Conservation (phyloP, 495 filamentous ascomycete species). For the Penicillium canescens region DNA sequence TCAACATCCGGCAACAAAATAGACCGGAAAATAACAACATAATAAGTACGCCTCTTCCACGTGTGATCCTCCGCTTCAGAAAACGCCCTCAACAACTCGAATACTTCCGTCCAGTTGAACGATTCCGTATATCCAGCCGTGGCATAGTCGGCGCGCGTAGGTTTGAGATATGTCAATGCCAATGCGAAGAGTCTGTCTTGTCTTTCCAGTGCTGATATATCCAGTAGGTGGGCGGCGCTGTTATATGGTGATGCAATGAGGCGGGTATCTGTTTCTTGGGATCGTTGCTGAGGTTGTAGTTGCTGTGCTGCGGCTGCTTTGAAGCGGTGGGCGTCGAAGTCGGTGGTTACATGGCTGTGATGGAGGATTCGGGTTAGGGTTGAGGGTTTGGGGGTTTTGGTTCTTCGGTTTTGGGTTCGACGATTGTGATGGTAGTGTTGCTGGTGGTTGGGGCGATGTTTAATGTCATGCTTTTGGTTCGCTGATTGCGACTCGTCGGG, state of each 20-base stretch:
- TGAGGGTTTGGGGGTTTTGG: neutral
- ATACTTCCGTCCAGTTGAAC: slow-evolving; percentile 75
- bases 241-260: slow-evolving; percentile 77
- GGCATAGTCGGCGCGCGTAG: slow-evolving; percentile 69
- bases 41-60: slow-evolving; percentile 70
- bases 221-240: slow-evolving; percentile 64
- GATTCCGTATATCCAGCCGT: slow-evolving; percentile 69
- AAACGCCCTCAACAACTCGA: slow-evolving; percentile 50
- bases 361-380: slow-evolving; percentile 18
- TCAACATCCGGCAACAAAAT: slow-evolving; percentile 61
- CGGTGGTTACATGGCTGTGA: slow-evolving; percentile 33
- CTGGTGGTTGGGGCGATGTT: neutral
- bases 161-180: slow-evolving; percentile 62
- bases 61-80: slow-evolving; percentile 41
- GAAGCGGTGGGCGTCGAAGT: slow-evolving; percentile 36
- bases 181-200: slow-evolving; percentile 69
- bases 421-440: neutral
- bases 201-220: slow-evolving; percentile 61
- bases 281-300: slow-evolving; percentile 6
- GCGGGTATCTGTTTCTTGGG: slow-evolving; percentile 15
- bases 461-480: slow-evolving; percentile 13
- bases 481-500: neutral
- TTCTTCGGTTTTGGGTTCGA: neutral
- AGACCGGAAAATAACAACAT: slow-evolving; percentile 81
- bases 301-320: slow-evolving; percentile 34